phyloP scores from a whole-genome alignment of 495 filamentous ascomycete genomes.

The Penicillium antarcticum region DNA sequence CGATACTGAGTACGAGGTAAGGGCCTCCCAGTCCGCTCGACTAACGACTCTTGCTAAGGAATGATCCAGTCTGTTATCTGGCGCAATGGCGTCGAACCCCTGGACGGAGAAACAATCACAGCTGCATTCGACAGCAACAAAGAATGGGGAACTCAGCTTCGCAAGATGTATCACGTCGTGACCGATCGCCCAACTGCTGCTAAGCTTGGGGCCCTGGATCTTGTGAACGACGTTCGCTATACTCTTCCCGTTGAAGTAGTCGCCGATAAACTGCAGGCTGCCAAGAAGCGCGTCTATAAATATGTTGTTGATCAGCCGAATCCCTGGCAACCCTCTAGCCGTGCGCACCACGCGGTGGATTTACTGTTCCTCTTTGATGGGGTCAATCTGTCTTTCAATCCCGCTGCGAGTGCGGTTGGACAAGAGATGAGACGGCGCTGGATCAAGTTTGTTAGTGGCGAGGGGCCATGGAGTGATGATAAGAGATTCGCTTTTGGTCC shows the following conservation, averaged over 20 bases:
- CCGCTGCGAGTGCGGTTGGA: slow-evolving; percentile 26
- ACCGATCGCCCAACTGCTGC: slow-evolving; percentile 34
- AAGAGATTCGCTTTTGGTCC: slow-evolving; percentile 34
- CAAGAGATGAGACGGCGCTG: slow-evolving; percentile 34
- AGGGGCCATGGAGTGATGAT: slow-evolving; percentile 26
- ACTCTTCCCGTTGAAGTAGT: slow-evolving; percentile 34
- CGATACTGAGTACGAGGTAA: slow-evolving; percentile 39
- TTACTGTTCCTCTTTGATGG: slow-evolving; percentile 40
- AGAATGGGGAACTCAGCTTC: slow-evolving; percentile 28
- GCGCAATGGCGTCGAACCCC: slow-evolving; percentile 36
- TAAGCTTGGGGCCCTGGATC: slow-evolving; percentile 35
- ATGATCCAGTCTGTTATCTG: slow-evolving; percentile 34
- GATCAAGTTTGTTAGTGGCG: slow-evolving; percentile 31
- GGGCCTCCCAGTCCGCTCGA: neutral
- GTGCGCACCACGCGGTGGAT: slow-evolving; percentile 45
- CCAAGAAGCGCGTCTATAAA: slow-evolving; percentile 31
- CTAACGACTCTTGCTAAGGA: neutral
- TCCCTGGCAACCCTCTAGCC: slow-evolving; percentile 41
- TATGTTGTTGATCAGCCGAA: slow-evolving; percentile 43
- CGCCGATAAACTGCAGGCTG: slow-evolving; percentile 25
- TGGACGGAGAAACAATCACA: slow-evolving; percentile 26
- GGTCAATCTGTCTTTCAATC: slow-evolving; percentile 31
- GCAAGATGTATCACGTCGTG: slow-evolving; percentile 36
- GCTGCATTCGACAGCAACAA: slow-evolving; percentile 29
- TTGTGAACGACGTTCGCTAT: slow-evolving; percentile 36